Evolutionary conservation across 257 asterid genomes (phyloP).

Genomic region (Mitragyna speciosa): DNA sequence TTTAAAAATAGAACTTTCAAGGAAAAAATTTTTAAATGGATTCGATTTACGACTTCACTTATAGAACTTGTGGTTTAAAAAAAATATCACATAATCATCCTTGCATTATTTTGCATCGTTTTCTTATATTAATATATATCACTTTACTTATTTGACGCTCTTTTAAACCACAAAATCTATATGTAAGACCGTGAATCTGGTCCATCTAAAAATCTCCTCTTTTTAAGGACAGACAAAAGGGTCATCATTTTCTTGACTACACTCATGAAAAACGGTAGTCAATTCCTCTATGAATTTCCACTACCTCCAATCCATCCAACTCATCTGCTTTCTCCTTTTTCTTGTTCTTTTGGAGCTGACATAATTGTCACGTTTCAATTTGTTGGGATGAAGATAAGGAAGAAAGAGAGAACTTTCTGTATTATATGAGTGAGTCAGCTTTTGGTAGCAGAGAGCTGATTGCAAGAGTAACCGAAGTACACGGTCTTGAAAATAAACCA

Average conservation of each 20-base stretch:
- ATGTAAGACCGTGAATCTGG: no score
- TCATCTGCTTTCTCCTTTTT: not conserved
- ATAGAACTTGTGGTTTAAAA: no score
- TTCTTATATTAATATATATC: no score
- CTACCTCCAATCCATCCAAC: not conserved
- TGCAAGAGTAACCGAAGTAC: not conserved
- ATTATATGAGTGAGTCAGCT: constrained; percentile 11
- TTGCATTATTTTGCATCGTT: no score
- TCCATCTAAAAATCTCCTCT: no score
- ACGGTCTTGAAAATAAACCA: not conserved
- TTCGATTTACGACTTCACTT: no score
- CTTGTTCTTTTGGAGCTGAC: not conserved
- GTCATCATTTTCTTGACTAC: constrained; percentile 18
- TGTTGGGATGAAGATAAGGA: not conserved
- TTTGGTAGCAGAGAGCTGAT: constrained; percentile 26
- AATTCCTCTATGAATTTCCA: not conserved
- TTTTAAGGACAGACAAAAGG: constrained; percentile 29
- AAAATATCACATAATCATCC: no score
- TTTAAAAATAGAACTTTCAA: not conserved
- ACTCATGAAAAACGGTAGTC: not conserved
- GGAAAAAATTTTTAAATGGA: no score
- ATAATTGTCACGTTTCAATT: not conserved
- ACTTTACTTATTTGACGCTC: no score
- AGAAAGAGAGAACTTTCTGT: not conserved
- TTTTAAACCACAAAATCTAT: no score